A percentile compares a stretch with the other conserved stretches of the same genome.
These are phyloP conservation scores for Rhodotorula diobovata DNA, from an alignment of 768 basidiomycete genomes.

Conservation along the genomic window DNA sequence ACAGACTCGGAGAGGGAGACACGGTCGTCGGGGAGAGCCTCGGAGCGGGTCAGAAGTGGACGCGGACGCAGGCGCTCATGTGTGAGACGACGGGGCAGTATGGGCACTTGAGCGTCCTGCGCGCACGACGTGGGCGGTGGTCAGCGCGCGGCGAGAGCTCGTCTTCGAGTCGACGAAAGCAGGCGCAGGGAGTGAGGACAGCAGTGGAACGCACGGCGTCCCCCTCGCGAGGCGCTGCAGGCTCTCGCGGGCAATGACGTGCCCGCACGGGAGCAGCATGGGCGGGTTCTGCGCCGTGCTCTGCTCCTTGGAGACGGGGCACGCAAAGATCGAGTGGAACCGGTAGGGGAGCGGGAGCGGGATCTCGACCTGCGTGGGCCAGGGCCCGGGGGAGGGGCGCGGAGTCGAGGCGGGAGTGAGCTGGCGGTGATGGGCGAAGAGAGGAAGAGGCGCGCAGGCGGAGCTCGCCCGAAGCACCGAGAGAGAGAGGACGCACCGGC, in stretches of 20 bases:
- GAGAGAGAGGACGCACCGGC: slow-evolving; percentile 57
- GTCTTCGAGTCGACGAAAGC: neutral
- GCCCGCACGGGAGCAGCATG: slow-evolving; percentile 96
- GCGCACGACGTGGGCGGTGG: neutral
- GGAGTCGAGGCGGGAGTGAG: no score
- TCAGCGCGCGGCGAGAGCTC: neutral
- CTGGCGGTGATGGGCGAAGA: no score
- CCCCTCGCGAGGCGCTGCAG: slow-evolving; percentile 82
- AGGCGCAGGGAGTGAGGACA: neutral
- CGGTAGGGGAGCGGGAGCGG: slow-evolving; percentile 71
- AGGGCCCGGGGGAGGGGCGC: no score
- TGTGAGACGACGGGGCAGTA: slow-evolving; percentile 76
- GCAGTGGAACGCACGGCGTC: slow-evolving; percentile 61
- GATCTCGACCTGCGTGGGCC: slow-evolving; percentile 72
- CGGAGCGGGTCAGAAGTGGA: slow-evolving; percentile 49
- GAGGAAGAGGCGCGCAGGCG: no score
- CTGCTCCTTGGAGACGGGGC: slow-evolving; percentile 96
- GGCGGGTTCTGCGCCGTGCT: slow-evolving; percentile 88
- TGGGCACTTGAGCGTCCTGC: slow-evolving; percentile 88
- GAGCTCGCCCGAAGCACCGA: no score
- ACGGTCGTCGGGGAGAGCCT: no score
- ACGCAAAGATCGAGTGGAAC: slow-evolving; percentile 95
- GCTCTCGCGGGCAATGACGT: slow-evolving; percentile 90
- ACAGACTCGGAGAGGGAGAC: no score
- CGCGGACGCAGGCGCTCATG: slow-evolving; percentile 45